Evolutionary conservation across 2,329 filamentous ascomycete species (phyloP).

Genomic region (Ophiocordyceps camponoti-rufipedis): DNA sequence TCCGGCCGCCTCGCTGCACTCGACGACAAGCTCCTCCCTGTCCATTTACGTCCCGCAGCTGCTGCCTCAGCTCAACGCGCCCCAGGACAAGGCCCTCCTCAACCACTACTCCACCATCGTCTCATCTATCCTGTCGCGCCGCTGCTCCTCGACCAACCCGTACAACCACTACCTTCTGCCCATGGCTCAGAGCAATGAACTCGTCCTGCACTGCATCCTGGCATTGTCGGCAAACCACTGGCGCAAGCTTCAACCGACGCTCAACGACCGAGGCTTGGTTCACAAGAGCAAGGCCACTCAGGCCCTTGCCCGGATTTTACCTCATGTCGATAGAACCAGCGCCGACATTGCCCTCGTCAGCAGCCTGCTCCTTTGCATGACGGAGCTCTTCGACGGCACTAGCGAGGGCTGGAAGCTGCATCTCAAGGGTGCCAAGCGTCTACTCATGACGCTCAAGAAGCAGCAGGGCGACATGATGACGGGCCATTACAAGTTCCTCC

Average conservation of each 20-base stretch:
- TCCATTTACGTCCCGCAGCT: conserved; percentile 12
- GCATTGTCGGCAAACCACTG: conserved; percentile 16
- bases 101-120: conserved; percentile 17
- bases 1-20: conserved; percentile 7
- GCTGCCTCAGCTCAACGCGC: conserved; percentile 11
- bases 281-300: conserved; percentile 15
- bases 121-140: conserved; percentile 13
- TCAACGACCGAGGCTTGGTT: conserved; percentile 11
- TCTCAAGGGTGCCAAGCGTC: conserved; percentile 20
- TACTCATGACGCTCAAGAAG: conserved; percentile 14
- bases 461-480: conserved; percentile 14
- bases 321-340: conserved; percentile 13
- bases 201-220: conserved; percentile 15
- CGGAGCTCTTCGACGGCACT: conserved; percentile 22
- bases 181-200: conserved; percentile 14
- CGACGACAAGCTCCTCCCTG: conserved; percentile 5
- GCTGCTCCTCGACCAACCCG: conserved; percentile 10
- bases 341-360: conserved; percentile 18
- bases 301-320: conserved; percentile 12
- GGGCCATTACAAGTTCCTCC: conserved; percentile 19
- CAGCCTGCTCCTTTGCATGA: conserved; percentile 22
- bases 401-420: conserved; percentile 23
- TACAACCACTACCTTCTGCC: conserved; percentile 14
- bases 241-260: conserved; percentile 13
- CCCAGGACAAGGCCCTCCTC: conserved; percentile 13